Percentiles rank a stretch among this genome's conserved stretches.
These are phyloP conservation scores for Pestalotiopsis sp. DNA, from an alignment of 2,329 filamentous ascomycete species.

Conservation along the genomic window DNA sequence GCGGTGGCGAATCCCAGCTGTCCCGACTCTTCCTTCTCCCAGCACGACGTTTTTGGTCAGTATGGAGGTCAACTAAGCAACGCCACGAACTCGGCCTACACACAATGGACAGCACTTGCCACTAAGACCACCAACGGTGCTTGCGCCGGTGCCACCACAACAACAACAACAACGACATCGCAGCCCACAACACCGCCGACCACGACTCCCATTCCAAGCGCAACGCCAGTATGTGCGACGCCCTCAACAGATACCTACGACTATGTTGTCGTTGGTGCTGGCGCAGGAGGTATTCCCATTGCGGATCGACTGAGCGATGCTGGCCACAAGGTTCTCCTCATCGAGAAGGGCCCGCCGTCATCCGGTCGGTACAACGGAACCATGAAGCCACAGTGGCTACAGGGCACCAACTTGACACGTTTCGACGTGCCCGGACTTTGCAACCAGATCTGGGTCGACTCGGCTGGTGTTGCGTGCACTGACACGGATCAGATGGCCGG, in stretches of 20 bases:
- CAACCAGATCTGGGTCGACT: constrained; percentile 70
- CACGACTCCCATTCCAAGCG: constrained; percentile 21
- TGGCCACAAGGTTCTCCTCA: constrained; percentile 66
- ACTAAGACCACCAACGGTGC: constrained; percentile 39
- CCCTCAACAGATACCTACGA: constrained; percentile 49
- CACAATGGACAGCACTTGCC: constrained; percentile 45
- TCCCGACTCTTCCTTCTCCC: constrained; percentile 45
- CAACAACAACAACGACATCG: constrained; percentile 15
- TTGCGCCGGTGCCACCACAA: constrained; percentile 33
- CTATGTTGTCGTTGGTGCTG: constrained; percentile 63
- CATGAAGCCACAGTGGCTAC: constrained; percentile 63
- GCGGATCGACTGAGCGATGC: constrained; percentile 65
- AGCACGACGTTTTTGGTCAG: constrained; percentile 60
- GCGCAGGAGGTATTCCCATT: constrained; percentile 60
- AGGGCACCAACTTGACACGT: constrained; percentile 64
- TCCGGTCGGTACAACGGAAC: constrained; percentile 67
- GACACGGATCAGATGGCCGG: constrained; percentile 76
- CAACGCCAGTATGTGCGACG: constrained; percentile 19
- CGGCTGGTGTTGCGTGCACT: constrained; percentile 64
- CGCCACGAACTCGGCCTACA: constrained; percentile 40
- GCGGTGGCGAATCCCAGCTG: constrained; percentile 44
- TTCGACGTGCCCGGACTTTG: constrained; percentile 74
- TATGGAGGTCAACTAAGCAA: constrained; percentile 44
- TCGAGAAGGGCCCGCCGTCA: constrained; percentile 63
- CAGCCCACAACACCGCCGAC: constrained; percentile 22